Conservation (phyloP, 306 rosid genomes). For the Citrullus amarus region DNA sequence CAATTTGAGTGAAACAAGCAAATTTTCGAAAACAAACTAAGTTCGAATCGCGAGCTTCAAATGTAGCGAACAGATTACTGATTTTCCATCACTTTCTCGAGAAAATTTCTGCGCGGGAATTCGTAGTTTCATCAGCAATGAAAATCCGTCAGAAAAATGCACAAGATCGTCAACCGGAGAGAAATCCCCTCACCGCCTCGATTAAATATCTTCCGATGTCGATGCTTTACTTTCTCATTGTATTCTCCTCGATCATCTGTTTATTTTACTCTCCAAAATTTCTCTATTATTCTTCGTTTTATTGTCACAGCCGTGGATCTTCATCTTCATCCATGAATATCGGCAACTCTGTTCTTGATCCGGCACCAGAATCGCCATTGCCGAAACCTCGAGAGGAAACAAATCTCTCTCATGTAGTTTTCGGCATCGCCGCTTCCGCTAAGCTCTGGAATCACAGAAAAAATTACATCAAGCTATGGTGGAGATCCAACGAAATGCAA, state of each 20-base stretch:
- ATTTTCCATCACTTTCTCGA: too few relatives aligned
- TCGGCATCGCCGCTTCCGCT: constrained; percentile 63
- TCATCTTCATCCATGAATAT: neutral
- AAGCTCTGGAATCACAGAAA: constrained; percentile 57
- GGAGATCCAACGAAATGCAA: constrained; percentile 43
- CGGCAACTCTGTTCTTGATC: neutral
- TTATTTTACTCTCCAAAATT: constrained; percentile 19
- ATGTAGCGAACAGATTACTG: too few relatives aligned
- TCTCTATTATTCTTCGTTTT: constrained; percentile 8
- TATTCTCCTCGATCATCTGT: constrained; percentile 25
- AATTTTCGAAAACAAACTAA: too few relatives aligned
- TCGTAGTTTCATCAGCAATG: neutral
- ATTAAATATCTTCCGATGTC: neutral
- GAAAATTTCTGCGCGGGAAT: too few relatives aligned
- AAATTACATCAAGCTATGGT: constrained; percentile 62
- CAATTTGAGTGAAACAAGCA: too few relatives aligned
- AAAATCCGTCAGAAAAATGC: neutral
- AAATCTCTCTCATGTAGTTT: constrained; percentile 52
- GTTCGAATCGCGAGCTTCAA: too few relatives aligned
- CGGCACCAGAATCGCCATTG: neutral
- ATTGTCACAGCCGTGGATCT: neutral
- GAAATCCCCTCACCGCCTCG: neutral
- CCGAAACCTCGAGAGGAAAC: constrained; percentile 18
- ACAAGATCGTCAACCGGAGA: neutral
- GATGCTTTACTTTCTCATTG: neutral